Evolutionary conservation across 2,329 filamentous ascomycete genomes (phyloP), one percentile per base, ranked within the genome.

Genomic region (Hymenoscyphus scutula): DNA sequence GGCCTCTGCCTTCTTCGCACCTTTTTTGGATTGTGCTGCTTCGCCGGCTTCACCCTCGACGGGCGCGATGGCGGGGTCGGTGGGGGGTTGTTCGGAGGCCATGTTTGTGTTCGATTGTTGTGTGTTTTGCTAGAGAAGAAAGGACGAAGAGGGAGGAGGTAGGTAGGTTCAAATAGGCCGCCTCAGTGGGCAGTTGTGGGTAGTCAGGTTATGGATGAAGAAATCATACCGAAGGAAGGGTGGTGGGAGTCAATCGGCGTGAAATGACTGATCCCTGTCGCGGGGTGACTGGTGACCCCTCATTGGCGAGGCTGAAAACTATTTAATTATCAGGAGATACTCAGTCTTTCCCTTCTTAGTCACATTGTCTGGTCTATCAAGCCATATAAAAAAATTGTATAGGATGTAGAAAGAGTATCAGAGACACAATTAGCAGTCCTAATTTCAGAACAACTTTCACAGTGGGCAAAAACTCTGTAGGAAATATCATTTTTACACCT

Each of bases 1-100:
- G 66, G 84, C 84, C 71, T 90, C 89, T 54, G 90, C 88, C 81
- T 96, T 96, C 81, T 96, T 96, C 67, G 89, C 79, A 17, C 87
- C 91, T 77, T 88, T 93, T 80, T 96, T 93, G 65, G 89, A 91
- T 51, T 62, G 58, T 62, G 62, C 61, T n/a, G 63, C 64, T 45
- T 64, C 62, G 57, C 58, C 67, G 45, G 60, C 59, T 30, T 30
- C 60, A 19, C 59, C 51, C 41, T 53, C 56, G 30, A 63, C 55
- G 17, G 67, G 45, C 23, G 45, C 45, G 19, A 51, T 27, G 45
- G 45, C 45, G 45, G 45, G 45, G 55, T 68, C 61, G 23, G 60
- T 64, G 53, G 65, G 64, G 38, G 61, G 53, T 56, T 65, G 62
- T 59, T 68, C 67, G 37, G 53, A 57, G 5, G 66, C 60, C 64